Percentiles rank a stretch among this genome's conserved stretches.
phyloP scores from a whole-genome alignment of 176 grass and related monocot species.

The Musa troglodytarum region DNA sequence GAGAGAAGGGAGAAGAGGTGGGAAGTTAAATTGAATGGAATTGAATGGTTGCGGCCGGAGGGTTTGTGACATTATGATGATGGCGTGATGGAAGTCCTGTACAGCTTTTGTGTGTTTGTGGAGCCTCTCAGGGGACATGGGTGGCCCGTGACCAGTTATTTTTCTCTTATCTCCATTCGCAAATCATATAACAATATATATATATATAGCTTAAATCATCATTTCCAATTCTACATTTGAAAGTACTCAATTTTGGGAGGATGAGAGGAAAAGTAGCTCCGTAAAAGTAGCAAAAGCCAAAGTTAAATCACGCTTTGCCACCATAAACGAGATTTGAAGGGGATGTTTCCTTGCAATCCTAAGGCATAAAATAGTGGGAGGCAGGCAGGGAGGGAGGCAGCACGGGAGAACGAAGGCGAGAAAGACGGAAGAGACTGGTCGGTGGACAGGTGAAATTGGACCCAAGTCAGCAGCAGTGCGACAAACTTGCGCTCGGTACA shows the following conservation, averaged over 20 bases:
- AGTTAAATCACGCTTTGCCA: too few species aligned
- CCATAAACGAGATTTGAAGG: too few species aligned
- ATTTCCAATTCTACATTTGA: too few species aligned
- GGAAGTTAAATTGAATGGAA: not conserved
- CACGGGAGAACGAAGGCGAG: not conserved
- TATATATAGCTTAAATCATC: too few species aligned
- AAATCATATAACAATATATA: too few species aligned
- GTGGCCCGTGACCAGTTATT: not conserved
- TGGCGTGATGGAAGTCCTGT: constrained; percentile 7
- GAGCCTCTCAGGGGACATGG: not conserved
- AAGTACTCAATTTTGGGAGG: too few species aligned
- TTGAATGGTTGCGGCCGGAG: not conserved
- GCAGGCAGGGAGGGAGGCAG: too few species aligned
- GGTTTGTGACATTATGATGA: constrained; percentile 5
- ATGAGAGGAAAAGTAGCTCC: too few species aligned
- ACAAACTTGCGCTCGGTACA: not conserved
- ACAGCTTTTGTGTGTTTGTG: constrained; percentile 6
- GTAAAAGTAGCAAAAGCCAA: too few species aligned
- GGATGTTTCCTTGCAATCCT: too few species aligned
- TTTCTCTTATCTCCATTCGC: too few species aligned
- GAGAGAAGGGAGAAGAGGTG: not conserved
- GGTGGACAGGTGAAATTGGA: not conserved
- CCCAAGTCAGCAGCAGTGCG: not conserved
- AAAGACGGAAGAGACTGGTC: not conserved
- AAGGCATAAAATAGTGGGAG: too few species aligned